phyloP scores from a whole-genome alignment of 148 eudicot species.

The Suaeda aralocaspica region DNA sequence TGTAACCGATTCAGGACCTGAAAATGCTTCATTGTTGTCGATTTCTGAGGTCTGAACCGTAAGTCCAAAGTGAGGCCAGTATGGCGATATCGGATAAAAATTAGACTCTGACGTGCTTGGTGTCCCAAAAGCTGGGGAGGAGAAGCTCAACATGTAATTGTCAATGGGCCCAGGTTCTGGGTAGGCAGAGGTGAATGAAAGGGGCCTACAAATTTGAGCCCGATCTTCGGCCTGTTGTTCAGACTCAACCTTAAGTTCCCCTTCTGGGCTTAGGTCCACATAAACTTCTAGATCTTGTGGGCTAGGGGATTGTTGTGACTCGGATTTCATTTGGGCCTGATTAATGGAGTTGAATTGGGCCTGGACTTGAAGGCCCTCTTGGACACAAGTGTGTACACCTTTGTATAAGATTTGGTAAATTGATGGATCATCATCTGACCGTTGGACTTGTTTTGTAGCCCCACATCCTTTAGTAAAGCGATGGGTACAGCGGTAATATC shows the following conservation, averaged over 20 bases:
- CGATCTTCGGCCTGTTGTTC: conserved; percentile 1
- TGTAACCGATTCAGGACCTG: conserved; percentile 42
- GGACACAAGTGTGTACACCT: conserved; percentile 53
- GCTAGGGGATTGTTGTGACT: conserved; percentile 13
- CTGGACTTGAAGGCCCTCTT: not conserved
- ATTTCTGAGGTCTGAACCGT: conserved; percentile 34
- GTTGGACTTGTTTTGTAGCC: conserved; percentile 67
- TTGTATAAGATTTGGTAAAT: conserved; percentile 43
- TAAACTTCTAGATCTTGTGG: conserved; percentile 16
- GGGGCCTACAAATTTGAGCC: conserved; percentile 33
- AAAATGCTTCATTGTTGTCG: conserved; percentile 35
- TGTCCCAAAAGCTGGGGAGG: conserved; percentile 28
- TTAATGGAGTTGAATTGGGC: conserved; percentile 20
- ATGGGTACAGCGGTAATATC: conserved; percentile 80
- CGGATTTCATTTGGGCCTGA: conserved; percentile 6
- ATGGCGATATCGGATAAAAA: conserved; percentile 20
- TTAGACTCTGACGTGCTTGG: conserved; percentile 38
- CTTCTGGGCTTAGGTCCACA: conserved; percentile 24
- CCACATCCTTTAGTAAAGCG: conserved; percentile 52
- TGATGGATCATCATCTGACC: conserved; percentile 49
- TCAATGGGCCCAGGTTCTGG: conserved; percentile 31
- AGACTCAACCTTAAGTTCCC: conserved; percentile 21
- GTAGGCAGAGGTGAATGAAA: conserved; percentile 43
- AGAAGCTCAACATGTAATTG: conserved; percentile 19
- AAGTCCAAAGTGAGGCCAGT: conserved; percentile 17